Evolutionary conservation across 2,329 filamentous ascomycete species (phyloP).

Genomic region (Laburnicola sp.): DNA sequence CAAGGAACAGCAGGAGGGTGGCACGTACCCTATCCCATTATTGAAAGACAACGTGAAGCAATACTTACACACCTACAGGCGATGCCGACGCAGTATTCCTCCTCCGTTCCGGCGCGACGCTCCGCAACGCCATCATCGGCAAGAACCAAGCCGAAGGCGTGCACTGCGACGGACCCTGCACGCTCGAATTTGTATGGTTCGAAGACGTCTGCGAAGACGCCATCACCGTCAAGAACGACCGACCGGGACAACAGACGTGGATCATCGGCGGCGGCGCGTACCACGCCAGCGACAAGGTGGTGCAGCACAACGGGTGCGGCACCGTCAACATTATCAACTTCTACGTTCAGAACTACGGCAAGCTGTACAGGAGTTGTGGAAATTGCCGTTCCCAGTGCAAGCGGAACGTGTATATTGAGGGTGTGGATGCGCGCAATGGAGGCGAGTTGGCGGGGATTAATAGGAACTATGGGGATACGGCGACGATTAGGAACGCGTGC

Average conservation of each 20-base stretch:
- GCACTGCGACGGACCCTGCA: constrained; percentile 55
- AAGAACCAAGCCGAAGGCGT: constrained; percentile 56
- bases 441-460: constrained; percentile 54
- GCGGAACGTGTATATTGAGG: constrained; percentile 50
- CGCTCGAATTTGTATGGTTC: constrained; percentile 51
- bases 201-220: constrained; percentile 47
- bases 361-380: constrained; percentile 53
- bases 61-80: constrained; percentile 16
- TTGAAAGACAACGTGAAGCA: background rate
- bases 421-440: constrained; percentile 45
- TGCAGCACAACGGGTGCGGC: constrained; percentile 48
- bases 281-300: constrained; percentile 44
- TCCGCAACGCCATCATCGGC: constrained; percentile 59
- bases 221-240: constrained; percentile 38
- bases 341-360: constrained; percentile 40
- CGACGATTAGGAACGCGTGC: constrained; percentile 41
- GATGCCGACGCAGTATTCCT: constrained; percentile 55
- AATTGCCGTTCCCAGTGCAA: constrained; percentile 50
- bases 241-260: constrained; percentile 34
- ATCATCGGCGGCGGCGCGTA: constrained; percentile 49
- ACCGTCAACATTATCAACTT: constrained; percentile 43
- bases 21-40: constrained; percentile 4
- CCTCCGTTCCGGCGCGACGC: constrained; percentile 52
- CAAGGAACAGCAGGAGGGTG: constrained; percentile 25
- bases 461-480: constrained; percentile 54